These are phyloP conservation scores for Blakeslea trispora DNA, from an alignment of 371 early-diverging fungal genomes.

Conservation along the genomic window DNA sequence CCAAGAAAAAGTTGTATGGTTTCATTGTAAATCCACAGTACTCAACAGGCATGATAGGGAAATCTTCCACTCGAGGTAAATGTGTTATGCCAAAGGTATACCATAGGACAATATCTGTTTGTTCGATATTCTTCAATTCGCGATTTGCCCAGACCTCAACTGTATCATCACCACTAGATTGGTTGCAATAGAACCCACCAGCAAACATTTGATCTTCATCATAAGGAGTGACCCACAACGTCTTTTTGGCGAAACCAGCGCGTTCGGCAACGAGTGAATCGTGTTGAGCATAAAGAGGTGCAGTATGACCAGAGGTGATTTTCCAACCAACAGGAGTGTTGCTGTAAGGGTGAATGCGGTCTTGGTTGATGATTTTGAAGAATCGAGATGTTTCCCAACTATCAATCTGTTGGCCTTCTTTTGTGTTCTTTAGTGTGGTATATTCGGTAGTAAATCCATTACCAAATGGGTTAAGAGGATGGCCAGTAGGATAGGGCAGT, in stretches of 20 bases:
- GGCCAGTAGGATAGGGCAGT: slow-evolving; percentile 46
- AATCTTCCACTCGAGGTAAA: slow-evolving; percentile 55
- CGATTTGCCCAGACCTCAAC: slow-evolving; percentile 42
- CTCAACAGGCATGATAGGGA: slow-evolving; percentile 59
- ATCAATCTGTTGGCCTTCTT: slow-evolving; percentile 35
- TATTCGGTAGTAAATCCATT: slow-evolving; percentile 42
- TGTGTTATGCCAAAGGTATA: slow-evolving; percentile 57
- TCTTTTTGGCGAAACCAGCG: slow-evolving; percentile 54
- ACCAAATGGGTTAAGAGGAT: slow-evolving; percentile 46
- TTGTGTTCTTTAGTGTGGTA: slow-evolving; percentile 42
- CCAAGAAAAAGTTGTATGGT: slow-evolving; percentile 53
- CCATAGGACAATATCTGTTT: slow-evolving; percentile 56
- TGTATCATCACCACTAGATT: slow-evolving; percentile 41
- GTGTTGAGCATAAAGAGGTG: slow-evolving; percentile 43
- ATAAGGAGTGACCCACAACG: slow-evolving; percentile 57
- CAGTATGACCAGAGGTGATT: slow-evolving; percentile 34
- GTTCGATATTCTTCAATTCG: slow-evolving; percentile 28
- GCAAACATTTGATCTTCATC: slow-evolving; percentile 54
- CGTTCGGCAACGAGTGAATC: slow-evolving; percentile 52
- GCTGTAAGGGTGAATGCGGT: slow-evolving; percentile 46
- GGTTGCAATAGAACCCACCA: slow-evolving; percentile 58
- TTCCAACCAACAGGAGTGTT: slow-evolving; percentile 52
- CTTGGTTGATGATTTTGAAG: slow-evolving; percentile 54
- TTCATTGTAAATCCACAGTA: slow-evolving; percentile 51
- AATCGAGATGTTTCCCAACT: slow-evolving; percentile 40